A percentile compares a stretch with the other conserved stretches of the same genome.
Conservation (phyloP, 768 basidiomycete genomes). For the Lactarius akahatsu region DNA sequence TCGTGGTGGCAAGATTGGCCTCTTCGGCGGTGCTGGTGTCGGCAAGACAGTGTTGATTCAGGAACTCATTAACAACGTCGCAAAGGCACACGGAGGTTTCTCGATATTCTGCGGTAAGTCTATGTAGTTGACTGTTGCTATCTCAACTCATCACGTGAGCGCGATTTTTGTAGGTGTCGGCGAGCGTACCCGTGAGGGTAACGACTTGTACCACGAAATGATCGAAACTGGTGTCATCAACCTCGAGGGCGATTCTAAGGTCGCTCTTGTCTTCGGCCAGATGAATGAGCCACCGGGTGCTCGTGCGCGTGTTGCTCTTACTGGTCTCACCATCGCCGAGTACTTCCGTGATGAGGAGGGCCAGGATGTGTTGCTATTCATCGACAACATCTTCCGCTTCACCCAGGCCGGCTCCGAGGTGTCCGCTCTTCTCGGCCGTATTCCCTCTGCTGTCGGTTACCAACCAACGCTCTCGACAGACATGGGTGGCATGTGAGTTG, state of each 20-base stretch:
- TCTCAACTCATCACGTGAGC: slow-evolving; percentile 11
- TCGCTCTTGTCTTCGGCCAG: slow-evolving; percentile 99
- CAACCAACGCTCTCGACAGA: slow-evolving; percentile 99
- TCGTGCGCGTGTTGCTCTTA: slow-evolving; percentile 99
- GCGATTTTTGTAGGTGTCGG: slow-evolving; percentile 74
- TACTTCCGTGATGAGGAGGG: slow-evolving; percentile 99
- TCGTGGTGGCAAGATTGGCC: slow-evolving; percentile 99
- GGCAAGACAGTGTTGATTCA: slow-evolving; percentile 99
- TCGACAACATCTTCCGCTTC: slow-evolving; percentile 99
- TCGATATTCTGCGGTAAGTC: slow-evolving; percentile 91
- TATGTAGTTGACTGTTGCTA: slow-evolving; percentile 7
- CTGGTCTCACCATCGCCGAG: slow-evolving; percentile 98
- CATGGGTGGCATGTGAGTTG: slow-evolving; percentile 96
- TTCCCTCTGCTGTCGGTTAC: slow-evolving; percentile 99
- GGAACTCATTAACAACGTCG: slow-evolving; percentile 99
- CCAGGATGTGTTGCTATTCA: slow-evolving; percentile 99
- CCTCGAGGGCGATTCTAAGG: slow-evolving; percentile 99
- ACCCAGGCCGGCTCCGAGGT: slow-evolving; percentile 99
- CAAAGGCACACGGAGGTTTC: slow-evolving; percentile 99
- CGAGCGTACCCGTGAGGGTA: slow-evolving; percentile 99
- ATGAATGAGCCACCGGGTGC: slow-evolving; percentile 99
- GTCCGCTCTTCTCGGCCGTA: slow-evolving; percentile 99
- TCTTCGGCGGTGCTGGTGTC: slow-evolving; percentile 99
- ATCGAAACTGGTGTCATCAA: slow-evolving; percentile 99
- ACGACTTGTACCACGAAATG: slow-evolving; percentile 99